Evolutionary conservation across 495 filamentous ascomycete genomes (phyloP).

Genomic region (Penicillium maclennaniae): DNA sequence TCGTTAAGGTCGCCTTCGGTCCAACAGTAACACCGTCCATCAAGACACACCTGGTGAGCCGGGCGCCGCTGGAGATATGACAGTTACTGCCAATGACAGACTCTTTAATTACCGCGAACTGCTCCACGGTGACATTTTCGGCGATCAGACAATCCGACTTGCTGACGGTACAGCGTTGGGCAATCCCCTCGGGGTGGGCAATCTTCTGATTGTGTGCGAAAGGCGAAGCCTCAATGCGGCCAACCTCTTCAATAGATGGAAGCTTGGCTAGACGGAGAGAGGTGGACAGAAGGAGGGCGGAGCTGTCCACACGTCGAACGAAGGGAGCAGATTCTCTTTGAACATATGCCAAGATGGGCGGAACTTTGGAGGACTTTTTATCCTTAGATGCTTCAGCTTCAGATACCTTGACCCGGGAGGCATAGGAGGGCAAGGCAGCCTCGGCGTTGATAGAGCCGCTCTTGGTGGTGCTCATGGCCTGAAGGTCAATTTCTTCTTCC

Average conservation of each 20-base stretch:
- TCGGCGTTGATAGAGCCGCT: conserved; percentile 17
- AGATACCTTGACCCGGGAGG: conserved; percentile 40
- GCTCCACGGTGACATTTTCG: conserved; percentile 79
- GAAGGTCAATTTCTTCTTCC: conserved; percentile 62
- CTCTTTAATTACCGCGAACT: conserved; percentile 82
- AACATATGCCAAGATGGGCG: conserved; percentile 75
- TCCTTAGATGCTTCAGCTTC: conserved; percentile 12
- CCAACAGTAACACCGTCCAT: conserved; percentile 88
- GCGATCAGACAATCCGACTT: conserved; percentile 73
- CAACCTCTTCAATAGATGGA: conserved; percentile 62
- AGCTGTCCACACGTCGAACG: conserved; percentile 83
- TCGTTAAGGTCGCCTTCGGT: conserved; percentile 64
- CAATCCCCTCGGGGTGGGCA: conserved; percentile 71
- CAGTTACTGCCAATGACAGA: conserved; percentile 81
- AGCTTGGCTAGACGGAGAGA: conserved; percentile 84
- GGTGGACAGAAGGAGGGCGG: conserved; percentile 69
- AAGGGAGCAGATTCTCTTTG: conserved; percentile 55
- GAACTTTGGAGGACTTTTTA: conserved; percentile 30
- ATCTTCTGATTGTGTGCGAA: conserved; percentile 75
- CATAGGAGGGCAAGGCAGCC: conserved; percentile 14
- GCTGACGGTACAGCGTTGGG: conserved; percentile 70
- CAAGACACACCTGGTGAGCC: conserved; percentile 74
- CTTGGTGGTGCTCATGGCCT: conserved; percentile 55
- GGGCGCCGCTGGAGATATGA: conserved; percentile 75
- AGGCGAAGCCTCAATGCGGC: conserved; percentile 55